Base-by-base conservation (phyloP, 176 grass and related monocot genomes). In the Avena sativa region DNA sequence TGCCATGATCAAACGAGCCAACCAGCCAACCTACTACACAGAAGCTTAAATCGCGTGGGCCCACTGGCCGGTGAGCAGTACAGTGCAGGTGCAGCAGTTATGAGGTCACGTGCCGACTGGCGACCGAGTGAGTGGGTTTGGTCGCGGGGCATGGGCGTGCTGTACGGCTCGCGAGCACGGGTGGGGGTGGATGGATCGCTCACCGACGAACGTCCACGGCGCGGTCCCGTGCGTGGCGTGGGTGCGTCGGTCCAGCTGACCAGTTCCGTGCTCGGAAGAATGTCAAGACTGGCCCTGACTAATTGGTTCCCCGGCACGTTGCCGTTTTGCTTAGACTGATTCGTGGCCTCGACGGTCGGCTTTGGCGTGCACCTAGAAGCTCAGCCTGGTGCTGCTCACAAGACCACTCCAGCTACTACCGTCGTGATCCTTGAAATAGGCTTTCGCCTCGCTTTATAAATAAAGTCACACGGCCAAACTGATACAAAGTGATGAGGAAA, bases 81-180 rank as follows among this genome's bases (percentile, higher is more conserved):
- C 2, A 30, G 6, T 4, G 66, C 40, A 43, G 40, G 40, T 43
- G 40, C 38, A 12, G 51, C 34, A 63, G 19, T 85, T 26, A 78
- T 67, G 32, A 19, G 25, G 32, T 86, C 84, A 86, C 74, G 48
- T 69, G 62, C 74, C 32, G 3, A 74, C 46, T 51, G 71, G 71
- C n/a, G n/a, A 74, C 43, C 4, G 65, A 8, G 44, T 9, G 53
- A 20, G 74, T 80, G 85, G 67, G 68, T 69, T 72, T 7, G 66
- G 85, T 2, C 23, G 17, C 12, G 38, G 32, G 2, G 64, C 63
- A 79, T 12, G 74, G 15, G 50, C 11, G 28, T 56, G 26, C 17
- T 5, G 48, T 17, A 40, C 80, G 64, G 49, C 51, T 16, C 36
- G 52, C 19, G 46, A 47, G 46, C 46, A 47, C 13, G 9, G 83